Conservation (phyloP, 345 rosid species). For the Anacardium occidentale region DNA sequence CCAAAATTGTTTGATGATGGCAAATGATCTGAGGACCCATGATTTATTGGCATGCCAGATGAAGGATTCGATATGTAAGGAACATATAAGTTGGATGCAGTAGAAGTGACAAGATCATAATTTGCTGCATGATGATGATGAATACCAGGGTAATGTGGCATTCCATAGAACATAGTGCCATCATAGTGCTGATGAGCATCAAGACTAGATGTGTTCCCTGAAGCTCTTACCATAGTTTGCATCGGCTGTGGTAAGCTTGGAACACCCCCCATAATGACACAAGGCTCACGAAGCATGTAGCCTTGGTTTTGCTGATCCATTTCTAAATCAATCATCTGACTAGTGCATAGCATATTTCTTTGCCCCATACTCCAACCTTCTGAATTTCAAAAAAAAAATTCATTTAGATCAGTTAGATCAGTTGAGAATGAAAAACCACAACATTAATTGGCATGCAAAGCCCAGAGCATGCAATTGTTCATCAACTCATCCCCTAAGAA, state of each 20-base stretch:
- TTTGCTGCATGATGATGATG: slow-evolving; percentile 50
- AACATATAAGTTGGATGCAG: slow-evolving; percentile 44
- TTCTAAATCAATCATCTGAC: slow-evolving; percentile 50
- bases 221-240: slow-evolving; percentile 36
- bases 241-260: slow-evolving; percentile 48
- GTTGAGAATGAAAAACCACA: background rate
- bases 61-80: slow-evolving; percentile 37
- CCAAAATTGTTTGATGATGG: slow-evolving; percentile 45
- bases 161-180: slow-evolving; percentile 40
- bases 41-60: slow-evolving; percentile 42
- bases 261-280: slow-evolving; percentile 46
- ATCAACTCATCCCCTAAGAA: background rate
- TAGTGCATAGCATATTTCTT: slow-evolving; percentile 43
- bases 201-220: slow-evolving; percentile 37
- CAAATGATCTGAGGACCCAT: slow-evolving; percentile 44
- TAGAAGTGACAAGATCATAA: slow-evolving; percentile 48
- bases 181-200: slow-evolving; percentile 51
- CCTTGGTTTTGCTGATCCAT: slow-evolving; percentile 49
- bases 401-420: slow-evolving; percentile 18
- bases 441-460: background rate
- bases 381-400: slow-evolving; percentile 24
- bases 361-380: slow-evolving; percentile 48
- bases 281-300: slow-evolving; percentile 47
- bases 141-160: slow-evolving; percentile 49
- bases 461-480: background rate